Conservation (phyloP, 805 yeast genomes). For the Priceomyces castillae region DNA sequence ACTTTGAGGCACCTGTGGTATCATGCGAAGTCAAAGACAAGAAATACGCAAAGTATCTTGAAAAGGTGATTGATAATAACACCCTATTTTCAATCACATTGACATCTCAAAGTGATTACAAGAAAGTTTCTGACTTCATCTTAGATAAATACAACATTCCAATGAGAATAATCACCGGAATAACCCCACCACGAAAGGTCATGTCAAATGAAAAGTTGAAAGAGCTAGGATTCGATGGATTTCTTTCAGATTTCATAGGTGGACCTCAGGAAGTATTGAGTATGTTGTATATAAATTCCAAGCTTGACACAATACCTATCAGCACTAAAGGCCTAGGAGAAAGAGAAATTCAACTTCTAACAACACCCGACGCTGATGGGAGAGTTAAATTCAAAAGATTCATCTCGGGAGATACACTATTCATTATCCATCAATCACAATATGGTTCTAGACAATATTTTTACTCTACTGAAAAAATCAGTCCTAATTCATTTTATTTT, state of each 20-base stretch:
- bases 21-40: constrained; percentile 54
- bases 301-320: constrained; percentile 60
- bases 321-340: constrained; percentile 44
- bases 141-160: constrained; percentile 49
- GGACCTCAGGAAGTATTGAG: constrained; percentile 73
- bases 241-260: constrained; percentile 60
- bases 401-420: constrained; percentile 56
- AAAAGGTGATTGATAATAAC: constrained; percentile 51
- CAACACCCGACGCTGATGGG: constrained; percentile 35
- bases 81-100: constrained; percentile 66
- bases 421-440: constrained; percentile 51
- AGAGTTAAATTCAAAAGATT: constrained; percentile 51
- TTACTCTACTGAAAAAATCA: constrained; percentile 36
- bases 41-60: constrained; percentile 53
- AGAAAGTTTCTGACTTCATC: constrained; percentile 33
- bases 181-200: constrained; percentile 19
- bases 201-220: constrained; percentile 30
- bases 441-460: constrained; percentile 62
- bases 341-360: constrained; percentile 36
- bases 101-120: constrained; percentile 48
- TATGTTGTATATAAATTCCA: constrained; percentile 61
- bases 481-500: constrained; percentile 26
- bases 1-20: constrained; percentile 74
- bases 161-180: constrained; percentile 46
- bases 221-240: constrained; percentile 75